A percentile compares a stretch with the other conserved stretches of the same genome.
phyloP scores from a whole-genome alignment of 805 yeast species.

The Groenewaldozyma tartarivorans region DNA sequence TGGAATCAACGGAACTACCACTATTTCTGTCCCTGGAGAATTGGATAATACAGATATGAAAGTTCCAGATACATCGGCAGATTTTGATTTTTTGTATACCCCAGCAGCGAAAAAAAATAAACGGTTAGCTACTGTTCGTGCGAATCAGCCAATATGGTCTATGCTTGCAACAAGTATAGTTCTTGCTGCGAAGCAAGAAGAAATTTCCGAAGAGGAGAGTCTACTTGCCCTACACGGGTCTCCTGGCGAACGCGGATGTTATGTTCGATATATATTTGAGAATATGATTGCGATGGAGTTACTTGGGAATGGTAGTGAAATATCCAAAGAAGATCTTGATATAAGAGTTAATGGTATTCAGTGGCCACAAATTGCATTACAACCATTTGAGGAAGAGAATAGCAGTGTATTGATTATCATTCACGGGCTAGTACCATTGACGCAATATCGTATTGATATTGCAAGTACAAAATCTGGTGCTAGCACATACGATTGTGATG shows the following conservation, averaged over 20 bases:
- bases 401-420: constrained; percentile 40
- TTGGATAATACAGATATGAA: not conserved
- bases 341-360: constrained; percentile 51
- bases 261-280: constrained; percentile 23
- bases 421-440: constrained; percentile 54
- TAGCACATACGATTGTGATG: not conserved
- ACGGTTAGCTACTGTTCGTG: constrained; percentile 17
- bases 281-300: constrained; percentile 27
- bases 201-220: constrained; percentile 5
- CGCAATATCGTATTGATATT: constrained; percentile 52
- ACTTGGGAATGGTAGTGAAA: constrained; percentile 11
- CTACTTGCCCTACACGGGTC: constrained; percentile 7
- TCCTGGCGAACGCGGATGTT: constrained; percentile 13
- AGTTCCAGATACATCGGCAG: constrained; percentile 3
- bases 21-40: constrained; percentile 2
- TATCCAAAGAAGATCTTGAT: constrained; percentile 30
- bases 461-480: constrained; percentile 17
- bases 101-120: constrained; percentile 22
- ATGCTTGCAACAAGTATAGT: constrained; percentile 26
- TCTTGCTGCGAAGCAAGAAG: constrained; percentile 26
- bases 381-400: constrained; percentile 19
- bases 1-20: constrained; percentile 13
- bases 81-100: constrained; percentile 15
- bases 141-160: constrained; percentile 29
- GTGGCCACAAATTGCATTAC: constrained; percentile 58